Evolutionary conservation across 2,329 filamentous ascomycete species (phyloP), one percentile per base, ranked within the genome.

Genomic region (Cadophora gregata): DNA sequence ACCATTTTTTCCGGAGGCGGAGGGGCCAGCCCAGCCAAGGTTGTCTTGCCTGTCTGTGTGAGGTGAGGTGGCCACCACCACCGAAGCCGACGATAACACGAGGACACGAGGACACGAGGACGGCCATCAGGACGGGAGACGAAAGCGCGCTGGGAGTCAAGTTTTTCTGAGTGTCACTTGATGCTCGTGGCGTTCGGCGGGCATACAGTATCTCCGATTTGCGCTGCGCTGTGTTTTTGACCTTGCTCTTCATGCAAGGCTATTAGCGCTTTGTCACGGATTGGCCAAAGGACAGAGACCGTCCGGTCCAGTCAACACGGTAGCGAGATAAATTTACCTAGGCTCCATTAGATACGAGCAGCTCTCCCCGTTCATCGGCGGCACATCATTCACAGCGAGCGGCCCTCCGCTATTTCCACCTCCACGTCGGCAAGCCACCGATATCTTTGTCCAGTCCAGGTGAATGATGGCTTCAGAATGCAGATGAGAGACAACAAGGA

Each of bases 101-200:
- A 47, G 27, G 38, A 61, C 42, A 36, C 31, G 31, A 36, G 31
- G 31, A 6, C 31, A n/a, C n/a, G n/a, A n/a, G 31, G 31, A 6
- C 31, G 31, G 29, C 33, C 45, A 59, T 61, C 63, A 65, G 58
- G 63, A 61, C 63, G 62, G 58, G 63, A 61, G 58, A 60, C 63
- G 12, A 38, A 9, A 25, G 42, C 42, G 42, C 42, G 21, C n/a
- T 21, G 42, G n/a, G 21, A 47, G 42, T 21, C 21, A 47, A 47
- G 42, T 21, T 47, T 47, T 16, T 59, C 42, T 55, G 33, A 19
- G 36, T 45, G 58, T 65, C 63, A 65, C 63, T 65, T 61, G 63
- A 65, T 64, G 55, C 42, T 33, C 36, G 25, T 42, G 36, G 59
- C n/a, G 53, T 29, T n/a, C n/a, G n/a, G n/a, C n/a, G n/a, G n/a